phyloP scores from a whole-genome alignment of 345 rosid species.

The Alliaria petiolata region DNA sequence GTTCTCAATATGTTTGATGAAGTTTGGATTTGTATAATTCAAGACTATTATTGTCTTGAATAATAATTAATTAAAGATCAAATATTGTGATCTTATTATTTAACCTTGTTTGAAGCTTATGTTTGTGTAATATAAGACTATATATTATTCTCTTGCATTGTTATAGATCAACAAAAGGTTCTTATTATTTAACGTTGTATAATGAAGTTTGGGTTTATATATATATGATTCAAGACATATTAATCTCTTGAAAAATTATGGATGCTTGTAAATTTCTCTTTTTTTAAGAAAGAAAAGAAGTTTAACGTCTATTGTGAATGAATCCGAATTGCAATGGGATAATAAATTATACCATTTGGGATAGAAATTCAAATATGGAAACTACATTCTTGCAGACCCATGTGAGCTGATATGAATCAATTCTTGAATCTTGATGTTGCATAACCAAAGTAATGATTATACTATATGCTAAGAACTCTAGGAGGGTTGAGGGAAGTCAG shows the following conservation, averaged over 20 bases:
- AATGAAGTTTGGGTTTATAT: neutral
- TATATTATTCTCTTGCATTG: neutral
- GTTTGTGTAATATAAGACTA: neutral
- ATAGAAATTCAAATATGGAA: neutral
- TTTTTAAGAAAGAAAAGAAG: neutral
- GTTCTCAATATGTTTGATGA: neutral
- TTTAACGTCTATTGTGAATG: neutral
- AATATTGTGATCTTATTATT: neutral
- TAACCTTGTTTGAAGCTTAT: neutral
- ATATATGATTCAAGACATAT: neutral
- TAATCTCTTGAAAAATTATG: neutral
- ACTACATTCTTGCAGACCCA: conserved; percentile 12
- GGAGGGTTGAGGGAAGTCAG: too few relatives aligned
- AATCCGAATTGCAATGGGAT: neutral
- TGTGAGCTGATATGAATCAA: neutral
- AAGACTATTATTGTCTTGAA: neutral
- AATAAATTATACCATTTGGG: conserved; percentile 11
- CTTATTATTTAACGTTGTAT: neutral
- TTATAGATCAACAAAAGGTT: neutral
- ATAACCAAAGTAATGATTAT: neutral
- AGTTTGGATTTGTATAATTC: neutral
- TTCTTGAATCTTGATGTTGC: neutral
- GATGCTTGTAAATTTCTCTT: neutral
- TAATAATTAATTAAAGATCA: neutral
- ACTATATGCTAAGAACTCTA: too few relatives aligned